phyloP scores from a whole-genome alignment of 2,329 filamentous ascomycete species.

The Coniochaeta prunicola region DNA sequence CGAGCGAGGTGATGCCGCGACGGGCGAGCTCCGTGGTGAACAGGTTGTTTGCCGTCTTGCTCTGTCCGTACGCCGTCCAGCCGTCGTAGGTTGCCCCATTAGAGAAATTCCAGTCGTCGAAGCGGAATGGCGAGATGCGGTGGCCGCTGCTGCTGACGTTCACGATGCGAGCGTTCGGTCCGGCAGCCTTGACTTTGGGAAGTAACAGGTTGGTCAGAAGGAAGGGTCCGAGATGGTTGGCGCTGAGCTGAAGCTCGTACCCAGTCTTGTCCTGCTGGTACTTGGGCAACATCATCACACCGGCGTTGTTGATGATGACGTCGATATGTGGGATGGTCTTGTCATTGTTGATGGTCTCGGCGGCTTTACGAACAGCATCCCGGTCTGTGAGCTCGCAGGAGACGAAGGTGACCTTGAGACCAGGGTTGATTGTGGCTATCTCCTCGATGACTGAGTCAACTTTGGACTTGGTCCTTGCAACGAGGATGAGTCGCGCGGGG shows the following conservation, averaged over 20 bases:
- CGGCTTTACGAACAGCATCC: constrained; percentile 26
- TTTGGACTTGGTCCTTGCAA: constrained; percentile 9
- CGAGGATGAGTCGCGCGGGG: constrained; percentile 11
- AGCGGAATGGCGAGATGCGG: constrained; percentile 23
- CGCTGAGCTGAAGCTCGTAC: constrained; percentile 34
- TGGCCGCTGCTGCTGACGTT: constrained; percentile 30
- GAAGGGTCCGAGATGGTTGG: constrained; percentile 39
- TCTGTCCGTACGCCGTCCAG: constrained; percentile 19
- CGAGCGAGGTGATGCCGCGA: constrained; percentile 8
- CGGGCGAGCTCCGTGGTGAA: constrained; percentile 14
- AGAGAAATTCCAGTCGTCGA: constrained; percentile 23
- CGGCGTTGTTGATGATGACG: constrained; percentile 38
- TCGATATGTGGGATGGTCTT: constrained; percentile 25
- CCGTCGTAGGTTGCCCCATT: constrained; percentile 14
- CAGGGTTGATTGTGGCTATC: constrained; percentile 20
- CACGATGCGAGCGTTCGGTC: constrained; percentile 24
- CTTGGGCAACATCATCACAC: constrained; percentile 27
- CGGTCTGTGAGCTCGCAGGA: constrained; percentile 30
- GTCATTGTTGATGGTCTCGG: constrained; percentile 23
- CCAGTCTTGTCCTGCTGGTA: constrained; percentile 29
- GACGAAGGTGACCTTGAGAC: constrained; percentile 21
- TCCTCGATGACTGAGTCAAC: constrained; percentile 24
- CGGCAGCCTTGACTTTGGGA: constrained; percentile 29
- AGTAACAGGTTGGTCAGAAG: constrained; percentile 37
- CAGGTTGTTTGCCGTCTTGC: constrained; percentile 21